Percentiles rank a stretch among this genome's conserved stretches.
Evolutionary conservation across 1,139 yeast genomes (phyloP).

Genomic region (Pneumocystis sp.): DNA sequence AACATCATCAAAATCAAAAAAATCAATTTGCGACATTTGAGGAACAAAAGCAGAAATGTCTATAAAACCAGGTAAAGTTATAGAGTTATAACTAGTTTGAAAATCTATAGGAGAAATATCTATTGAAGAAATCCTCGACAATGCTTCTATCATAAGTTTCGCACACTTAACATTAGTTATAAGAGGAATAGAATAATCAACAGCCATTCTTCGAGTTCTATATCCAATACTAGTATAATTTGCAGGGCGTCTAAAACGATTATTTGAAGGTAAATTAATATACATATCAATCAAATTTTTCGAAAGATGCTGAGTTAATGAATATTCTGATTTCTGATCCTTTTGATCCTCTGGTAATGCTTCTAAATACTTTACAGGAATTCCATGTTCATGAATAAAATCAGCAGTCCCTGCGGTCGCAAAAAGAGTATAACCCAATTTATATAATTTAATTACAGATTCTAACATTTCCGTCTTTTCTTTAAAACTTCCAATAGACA

Average conservation of each 20-base stretch:
- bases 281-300: constrained; percentile 91
- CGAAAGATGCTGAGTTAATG: constrained; percentile 90
- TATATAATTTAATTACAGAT: constrained; percentile 62
- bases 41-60: constrained; percentile 73
- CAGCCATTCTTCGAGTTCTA: constrained; percentile 99
- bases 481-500: constrained; percentile 94
- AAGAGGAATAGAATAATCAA: constrained; percentile 92
- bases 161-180: constrained; percentile 98
- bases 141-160: constrained; percentile 83
- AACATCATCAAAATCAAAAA: constrained; percentile 44
- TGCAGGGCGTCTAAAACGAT: constrained; percentile 97
- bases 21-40: constrained; percentile 35
- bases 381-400: constrained; percentile 83
- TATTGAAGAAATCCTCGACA: constrained; percentile 53
- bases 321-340: constrained; percentile 73
- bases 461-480: constrained; percentile 91
- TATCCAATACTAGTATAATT: constrained; percentile 95
- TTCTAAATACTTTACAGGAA: constrained; percentile 91
- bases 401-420: constrained; percentile 99
- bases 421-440: constrained; percentile 76
- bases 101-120: constrained; percentile 70
- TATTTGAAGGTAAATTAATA: constrained; percentile 90
- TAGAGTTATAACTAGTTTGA: constrained; percentile 76
- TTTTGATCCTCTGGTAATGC: constrained; percentile 51
- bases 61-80: constrained; percentile 73